These are phyloP conservation scores for Pistacia integerrima DNA, from an alignment of 345 rosid genomes.

Conservation along the genomic window DNA sequence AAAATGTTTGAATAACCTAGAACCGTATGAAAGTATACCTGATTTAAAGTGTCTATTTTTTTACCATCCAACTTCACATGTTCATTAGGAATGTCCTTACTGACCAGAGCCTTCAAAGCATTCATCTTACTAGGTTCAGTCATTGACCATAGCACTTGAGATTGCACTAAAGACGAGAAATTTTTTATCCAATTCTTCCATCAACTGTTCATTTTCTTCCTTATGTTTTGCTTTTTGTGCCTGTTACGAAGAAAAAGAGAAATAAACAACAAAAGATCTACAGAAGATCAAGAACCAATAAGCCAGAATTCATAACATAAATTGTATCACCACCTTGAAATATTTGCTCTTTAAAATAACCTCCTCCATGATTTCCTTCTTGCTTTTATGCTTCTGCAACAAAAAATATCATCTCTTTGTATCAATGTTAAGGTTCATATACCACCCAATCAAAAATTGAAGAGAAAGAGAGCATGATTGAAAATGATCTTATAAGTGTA, in stretches of 20 bases:
- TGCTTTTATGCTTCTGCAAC: conserved; percentile 75
- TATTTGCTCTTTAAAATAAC: conserved; percentile 91
- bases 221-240: conserved; percentile 87
- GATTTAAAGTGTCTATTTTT: conserved; percentile 28
- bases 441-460: neutral
- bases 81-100: conserved; percentile 40
- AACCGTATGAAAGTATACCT: conserved; percentile 38
- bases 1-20: neutral
- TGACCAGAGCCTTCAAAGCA: conserved; percentile 59
- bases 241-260: conserved; percentile 37
- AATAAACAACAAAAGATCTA: neutral
- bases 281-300: neutral
- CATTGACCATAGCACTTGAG: conserved; percentile 56
- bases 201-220: conserved; percentile 75
- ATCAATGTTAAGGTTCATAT: neutral
- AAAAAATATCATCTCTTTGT: conserved; percentile 15
- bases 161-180: conserved; percentile 65
- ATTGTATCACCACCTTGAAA: conserved; percentile 65
- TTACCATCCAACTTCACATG: conserved; percentile 35
- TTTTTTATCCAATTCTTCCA: conserved; percentile 79
- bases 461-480: neutral
- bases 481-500: neutral
- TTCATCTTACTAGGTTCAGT: conserved; percentile 67
- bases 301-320: conserved; percentile 1
- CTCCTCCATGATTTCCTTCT: conserved; percentile 92